Base-by-base conservation (phyloP, 2,329 filamentous ascomycete species). In the Aspergillus neoniger region DNA sequence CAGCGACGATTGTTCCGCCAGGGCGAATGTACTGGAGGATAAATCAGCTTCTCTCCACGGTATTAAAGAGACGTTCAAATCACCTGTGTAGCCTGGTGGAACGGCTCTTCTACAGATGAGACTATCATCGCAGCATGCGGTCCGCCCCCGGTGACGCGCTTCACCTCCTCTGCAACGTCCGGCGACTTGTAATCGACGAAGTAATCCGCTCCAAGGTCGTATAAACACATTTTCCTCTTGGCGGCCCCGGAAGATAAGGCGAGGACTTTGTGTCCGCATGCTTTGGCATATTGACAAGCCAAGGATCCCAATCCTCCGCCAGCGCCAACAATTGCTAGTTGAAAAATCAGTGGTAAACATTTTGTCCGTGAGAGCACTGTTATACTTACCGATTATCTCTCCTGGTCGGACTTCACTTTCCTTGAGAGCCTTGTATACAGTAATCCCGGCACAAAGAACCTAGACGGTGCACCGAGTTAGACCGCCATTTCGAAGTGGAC, bases 371-470 rank as follows among this genome's bases (percentile, higher is more conserved):
- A 23, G 23, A 23, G 23, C 23, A 25, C 1, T 7, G 6, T 25
- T 1, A 25, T 15, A 6, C 48, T 30, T 21, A 52, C 86, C 39
- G 82, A 88, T 77, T 5, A 55, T 57, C 25, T 96, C 87, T 25
- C 92, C 91, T 1, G 92, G 86, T 57, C 83, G 81, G 39, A 85
- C 88, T 28, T 86, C 88, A 0, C 91, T 92, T 78, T 96, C 91
- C 81, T 96, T 96, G 63, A 96, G 77, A 12, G 89, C 91, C 81
- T 93, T 95, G 84, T 95, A 96, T 65, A 95, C 91, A 14, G 91
- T 95, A 77, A 95, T 88, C 74, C 91, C 91, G 41, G 91, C 91
- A 77, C 91, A 96, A 19, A 96, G 85, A 53, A 96, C 84, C 17
- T 61, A 32, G 7, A 9, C 14, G 30, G 23, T 7, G 5, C 10